Conservation (phyloP, 371 early-diverging fungal genomes). For the Nematocida homosporus region DNA sequence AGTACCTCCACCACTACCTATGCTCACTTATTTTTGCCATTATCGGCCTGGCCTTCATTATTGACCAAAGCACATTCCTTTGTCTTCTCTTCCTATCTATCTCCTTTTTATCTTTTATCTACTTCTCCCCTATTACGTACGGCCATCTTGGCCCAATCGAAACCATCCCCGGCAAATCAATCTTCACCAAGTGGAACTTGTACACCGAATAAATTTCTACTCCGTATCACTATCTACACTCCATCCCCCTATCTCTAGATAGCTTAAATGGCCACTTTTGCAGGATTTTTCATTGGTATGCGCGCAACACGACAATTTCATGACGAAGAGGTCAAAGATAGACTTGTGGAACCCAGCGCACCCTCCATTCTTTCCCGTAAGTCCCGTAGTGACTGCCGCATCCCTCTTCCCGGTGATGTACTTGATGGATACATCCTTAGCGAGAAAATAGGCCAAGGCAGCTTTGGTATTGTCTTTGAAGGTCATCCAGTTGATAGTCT, state of each 20-base stretch:
- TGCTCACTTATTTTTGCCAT: conserved; percentile 87
- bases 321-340: not conserved
- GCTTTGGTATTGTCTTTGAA: conserved; percentile 81
- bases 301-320: not conserved
- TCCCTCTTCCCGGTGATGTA: conserved; percentile 45
- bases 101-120: not conserved
- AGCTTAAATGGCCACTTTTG: not conserved
- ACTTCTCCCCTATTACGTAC: conserved; percentile 43
- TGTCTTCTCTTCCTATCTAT: not conserved
- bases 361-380: not conserved
- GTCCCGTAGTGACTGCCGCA: conserved; percentile 30
- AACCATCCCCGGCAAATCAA: not conserved
- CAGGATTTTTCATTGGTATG: conserved; percentile 16
- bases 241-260: not conserved
- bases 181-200: conserved; percentile 35
- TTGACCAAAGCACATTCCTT: not conserved
- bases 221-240: not conserved
- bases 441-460: conserved; percentile 74
- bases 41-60: not conserved
- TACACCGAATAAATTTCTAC: conserved; percentile 1
- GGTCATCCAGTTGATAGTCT: conserved; percentile 75
- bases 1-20: conserved; percentile 85
- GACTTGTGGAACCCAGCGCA: not conserved
- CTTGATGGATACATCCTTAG: conserved; percentile 44
- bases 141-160: conserved; percentile 1